Conservation (phyloP, 2,329 filamentous ascomycete species). For the Pseudogymnoascus sp. region DNA sequence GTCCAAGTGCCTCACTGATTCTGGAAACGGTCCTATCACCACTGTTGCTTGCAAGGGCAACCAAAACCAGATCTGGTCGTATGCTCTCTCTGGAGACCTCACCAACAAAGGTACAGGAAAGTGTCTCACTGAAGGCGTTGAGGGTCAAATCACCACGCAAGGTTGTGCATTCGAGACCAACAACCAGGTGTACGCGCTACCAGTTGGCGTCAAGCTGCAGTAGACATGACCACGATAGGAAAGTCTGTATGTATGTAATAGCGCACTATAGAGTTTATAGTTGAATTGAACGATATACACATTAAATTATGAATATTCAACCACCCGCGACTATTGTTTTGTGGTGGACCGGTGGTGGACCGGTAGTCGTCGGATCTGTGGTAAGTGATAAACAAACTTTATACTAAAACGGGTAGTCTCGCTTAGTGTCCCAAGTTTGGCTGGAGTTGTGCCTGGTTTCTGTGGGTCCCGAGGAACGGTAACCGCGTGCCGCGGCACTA, state of each 20-base stretch:
- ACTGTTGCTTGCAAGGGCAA: conserved; percentile 20
- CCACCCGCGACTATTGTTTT: background rate
- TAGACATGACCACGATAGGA: background rate
- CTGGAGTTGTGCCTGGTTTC: background rate
- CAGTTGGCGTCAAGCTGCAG: conserved; percentile 29
- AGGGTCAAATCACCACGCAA: conserved; percentile 22
- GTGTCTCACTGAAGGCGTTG: conserved; percentile 35
- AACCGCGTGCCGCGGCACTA: background rate
- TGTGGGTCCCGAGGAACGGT: background rate
- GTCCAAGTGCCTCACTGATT: conserved; percentile 1
- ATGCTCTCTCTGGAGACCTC: conserved; percentile 38
- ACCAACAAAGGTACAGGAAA: conserved; percentile 27
- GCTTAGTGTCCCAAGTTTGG: background rate
- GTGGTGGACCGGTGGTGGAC: background rate
- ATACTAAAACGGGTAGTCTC: background rate
- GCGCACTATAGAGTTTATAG: background rate
- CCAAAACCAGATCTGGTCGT: conserved; percentile 35
- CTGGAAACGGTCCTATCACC: conserved; percentile 28
- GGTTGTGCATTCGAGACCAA: conserved; percentile 34
- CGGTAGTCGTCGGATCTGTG: background rate
- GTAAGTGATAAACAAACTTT: background rate
- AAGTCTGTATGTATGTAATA: background rate
- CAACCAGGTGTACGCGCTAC: conserved; percentile 40
- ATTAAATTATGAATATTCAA: background rate
- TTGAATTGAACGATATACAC: background rate